phyloP scores from a whole-genome alignment of 768 basidiomycete species.

The Lanmaoa rubissima region DNA sequence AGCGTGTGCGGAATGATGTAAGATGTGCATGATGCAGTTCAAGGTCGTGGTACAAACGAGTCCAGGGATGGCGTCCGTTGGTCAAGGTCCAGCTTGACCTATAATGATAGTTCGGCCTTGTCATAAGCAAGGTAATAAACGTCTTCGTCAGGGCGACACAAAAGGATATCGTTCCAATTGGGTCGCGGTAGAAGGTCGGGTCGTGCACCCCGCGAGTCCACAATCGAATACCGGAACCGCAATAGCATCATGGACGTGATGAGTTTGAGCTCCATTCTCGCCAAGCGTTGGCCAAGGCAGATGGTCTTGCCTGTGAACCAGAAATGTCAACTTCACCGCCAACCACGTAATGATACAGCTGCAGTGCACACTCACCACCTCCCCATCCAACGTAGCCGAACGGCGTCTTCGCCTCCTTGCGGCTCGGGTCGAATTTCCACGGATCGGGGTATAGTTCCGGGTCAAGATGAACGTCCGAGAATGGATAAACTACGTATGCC shows the following conservation, averaged over 20 bases:
- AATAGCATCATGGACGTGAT: constrained; percentile 65
- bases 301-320: constrained; percentile 56
- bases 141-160: constrained; percentile 59
- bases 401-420: constrained; percentile 48
- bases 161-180: constrained; percentile 76
- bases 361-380: constrained; percentile 53
- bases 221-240: constrained; percentile 57
- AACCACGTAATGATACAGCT: constrained; percentile 19
- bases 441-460: constrained; percentile 71
- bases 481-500: constrained; percentile 75
- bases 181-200: constrained; percentile 51
- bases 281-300: constrained; percentile 74
- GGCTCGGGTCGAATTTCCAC: constrained; percentile 70
- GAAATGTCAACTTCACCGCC: constrained; percentile 7
- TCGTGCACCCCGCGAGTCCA: constrained; percentile 50
- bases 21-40: constrained; percentile 4
- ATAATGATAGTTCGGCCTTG: constrained; percentile 16
- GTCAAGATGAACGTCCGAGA: constrained; percentile 77
- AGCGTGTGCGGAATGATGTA: constrained; percentile 14
- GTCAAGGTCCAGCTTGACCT: constrained; percentile 29
- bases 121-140: constrained; percentile 53
- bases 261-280: constrained; percentile 72
- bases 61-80: constrained; percentile 15
- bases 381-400: constrained; percentile 78
- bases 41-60: constrained; percentile 7